Conservation (phyloP, 2,329 filamentous ascomycete genomes). For the Apiospora pterosperma region DNA sequence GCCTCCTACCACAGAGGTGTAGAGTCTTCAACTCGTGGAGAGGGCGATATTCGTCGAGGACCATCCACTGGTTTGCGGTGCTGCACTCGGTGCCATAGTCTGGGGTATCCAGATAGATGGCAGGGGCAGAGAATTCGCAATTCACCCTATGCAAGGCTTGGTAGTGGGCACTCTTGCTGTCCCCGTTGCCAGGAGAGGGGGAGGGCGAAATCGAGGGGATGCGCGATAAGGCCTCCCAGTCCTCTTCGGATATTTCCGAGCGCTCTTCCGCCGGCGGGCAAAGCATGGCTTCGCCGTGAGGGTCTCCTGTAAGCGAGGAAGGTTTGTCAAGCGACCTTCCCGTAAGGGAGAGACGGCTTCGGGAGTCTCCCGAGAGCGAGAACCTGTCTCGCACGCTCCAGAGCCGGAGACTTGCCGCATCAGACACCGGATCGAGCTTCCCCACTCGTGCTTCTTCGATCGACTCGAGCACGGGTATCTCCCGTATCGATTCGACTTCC, state of each 20-base stretch:
- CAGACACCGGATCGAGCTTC: not conserved
- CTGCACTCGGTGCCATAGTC: not conserved
- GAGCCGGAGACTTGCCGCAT: not conserved
- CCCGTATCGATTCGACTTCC: not conserved
- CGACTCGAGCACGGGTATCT: not conserved
- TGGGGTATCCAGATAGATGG: not conserved
- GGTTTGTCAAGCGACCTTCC: not conserved
- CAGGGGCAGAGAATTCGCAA: not conserved
- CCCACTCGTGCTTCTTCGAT: not conserved
- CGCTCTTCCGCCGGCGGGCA: not conserved
- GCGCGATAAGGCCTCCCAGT: not conserved
- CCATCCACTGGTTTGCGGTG: not conserved
- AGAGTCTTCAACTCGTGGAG: not conserved
- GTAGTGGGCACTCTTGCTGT: not conserved
- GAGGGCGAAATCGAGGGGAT: not conserved
- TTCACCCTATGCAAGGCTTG: not conserved
- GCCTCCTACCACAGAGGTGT: not conserved
- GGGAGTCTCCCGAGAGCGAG: not conserved
- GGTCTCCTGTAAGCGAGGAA: not conserved
- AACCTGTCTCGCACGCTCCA: not conserved
- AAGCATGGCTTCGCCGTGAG: not conserved
- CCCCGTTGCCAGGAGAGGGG: not conserved
- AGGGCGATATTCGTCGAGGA: not conserved
- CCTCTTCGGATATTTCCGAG: not conserved
- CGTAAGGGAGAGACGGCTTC: not conserved